A percentile compares a stretch with the other conserved stretches of the same genome.
These are phyloP conservation scores for Periconia sp. DNA, from an alignment of 2,329 filamentous ascomycete species.

Conservation along the genomic window DNA sequence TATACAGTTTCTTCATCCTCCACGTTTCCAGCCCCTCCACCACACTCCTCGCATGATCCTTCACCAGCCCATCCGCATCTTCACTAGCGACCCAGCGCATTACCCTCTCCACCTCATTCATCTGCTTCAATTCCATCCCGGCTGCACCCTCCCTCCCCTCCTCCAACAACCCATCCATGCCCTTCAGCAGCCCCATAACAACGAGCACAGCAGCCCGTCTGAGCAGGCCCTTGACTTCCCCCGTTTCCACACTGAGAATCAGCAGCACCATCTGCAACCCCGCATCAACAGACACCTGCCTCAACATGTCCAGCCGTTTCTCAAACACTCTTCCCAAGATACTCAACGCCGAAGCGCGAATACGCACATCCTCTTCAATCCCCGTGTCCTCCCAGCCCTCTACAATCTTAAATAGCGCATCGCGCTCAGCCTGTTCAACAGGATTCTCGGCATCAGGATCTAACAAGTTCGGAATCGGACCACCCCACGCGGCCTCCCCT, in stretches of 20 bases:
- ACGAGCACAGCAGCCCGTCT: conserved; percentile 67
- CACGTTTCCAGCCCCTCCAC: conserved; percentile 67
- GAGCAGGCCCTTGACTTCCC: conserved; percentile 63
- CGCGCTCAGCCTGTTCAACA: conserved; percentile 41
- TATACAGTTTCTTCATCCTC: conserved; percentile 57
- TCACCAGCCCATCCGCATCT: conserved; percentile 69
- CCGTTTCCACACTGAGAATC: conserved; percentile 64
- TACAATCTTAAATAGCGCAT: conserved; percentile 61
- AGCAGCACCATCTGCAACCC: conserved; percentile 65
- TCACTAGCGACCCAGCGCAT: conserved; percentile 65
- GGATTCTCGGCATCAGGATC: conserved; percentile 30
- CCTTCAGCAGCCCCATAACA: conserved; percentile 62
- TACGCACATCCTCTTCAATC: conserved; percentile 65
- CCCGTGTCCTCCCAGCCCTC: conserved; percentile 69
- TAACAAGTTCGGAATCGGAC: conserved; percentile 46
- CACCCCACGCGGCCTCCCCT: conserved; percentile 58
- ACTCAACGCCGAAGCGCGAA: conserved; percentile 69
- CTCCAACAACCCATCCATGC: conserved; percentile 57
- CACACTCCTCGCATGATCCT: conserved; percentile 67
- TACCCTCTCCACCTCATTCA: conserved; percentile 63
- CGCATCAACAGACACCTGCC: conserved; percentile 42
- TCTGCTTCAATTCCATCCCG: conserved; percentile 57
- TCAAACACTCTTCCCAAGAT: conserved; percentile 64
- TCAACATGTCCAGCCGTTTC: conserved; percentile 49
- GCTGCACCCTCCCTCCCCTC: conserved; percentile 45